phyloP scores from a whole-genome alignment of 2,329 filamentous ascomycete genomes.

The Bipolaris cookei region DNA sequence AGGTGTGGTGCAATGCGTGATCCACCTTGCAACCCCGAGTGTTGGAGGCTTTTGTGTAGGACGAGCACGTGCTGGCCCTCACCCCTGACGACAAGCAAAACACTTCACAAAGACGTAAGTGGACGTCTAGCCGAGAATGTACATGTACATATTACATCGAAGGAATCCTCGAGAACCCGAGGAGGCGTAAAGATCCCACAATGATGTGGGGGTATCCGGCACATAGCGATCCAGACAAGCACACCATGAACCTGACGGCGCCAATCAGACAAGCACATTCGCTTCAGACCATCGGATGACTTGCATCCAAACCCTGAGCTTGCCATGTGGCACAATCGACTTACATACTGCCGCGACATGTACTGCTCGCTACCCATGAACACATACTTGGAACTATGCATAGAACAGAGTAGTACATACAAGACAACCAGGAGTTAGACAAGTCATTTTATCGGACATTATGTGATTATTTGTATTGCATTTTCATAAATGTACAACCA shows the following conservation, averaged over 20 bases:
- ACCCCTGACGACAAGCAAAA: not conserved
- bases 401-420: not conserved
- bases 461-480: conserved; percentile 17
- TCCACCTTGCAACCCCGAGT: not conserved
- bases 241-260: not conserved
- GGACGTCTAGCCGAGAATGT: not conserved
- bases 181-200: too few species aligned
- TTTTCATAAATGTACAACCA: conserved; percentile 31
- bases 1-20: not conserved
- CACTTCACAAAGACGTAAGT: not conserved
- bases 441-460: not conserved
- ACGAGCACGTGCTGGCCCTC: not conserved
- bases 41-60: not conserved
- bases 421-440: not conserved
- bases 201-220: not conserved
- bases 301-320: not conserved
- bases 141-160: too few species aligned
- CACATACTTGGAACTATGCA: not conserved
- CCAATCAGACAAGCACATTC: not conserved
- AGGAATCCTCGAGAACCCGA: too few species aligned
- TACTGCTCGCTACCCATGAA: too few species aligned
- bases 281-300: conserved; percentile 3
- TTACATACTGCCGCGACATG: too few species aligned
- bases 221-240: too few species aligned
- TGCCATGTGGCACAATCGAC: too few species aligned